phyloP scores from a whole-genome alignment of 345 rosid genomes.

The Trapa incisa region DNA sequence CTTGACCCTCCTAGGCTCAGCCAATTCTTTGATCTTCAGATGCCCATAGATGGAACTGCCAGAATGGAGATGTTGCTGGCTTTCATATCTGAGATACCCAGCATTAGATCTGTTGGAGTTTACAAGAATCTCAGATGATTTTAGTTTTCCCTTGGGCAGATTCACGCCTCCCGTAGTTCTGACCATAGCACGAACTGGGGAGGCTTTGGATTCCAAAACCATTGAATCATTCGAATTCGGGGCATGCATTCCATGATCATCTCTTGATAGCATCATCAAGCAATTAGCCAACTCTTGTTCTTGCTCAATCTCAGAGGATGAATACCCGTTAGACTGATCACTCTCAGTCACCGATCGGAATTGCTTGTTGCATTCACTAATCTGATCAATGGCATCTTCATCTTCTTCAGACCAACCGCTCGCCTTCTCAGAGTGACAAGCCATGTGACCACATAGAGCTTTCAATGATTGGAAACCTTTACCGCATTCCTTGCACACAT shows the following conservation, averaged over 20 bases:
- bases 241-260: constrained; percentile 17
- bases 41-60: no score
- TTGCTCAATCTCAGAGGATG: constrained; percentile 42
- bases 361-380: constrained; percentile 31
- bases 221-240: constrained; percentile 11
- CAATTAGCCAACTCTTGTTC: constrained; percentile 53
- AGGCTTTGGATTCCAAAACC: constrained; percentile 27
- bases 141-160: background rate
- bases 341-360: constrained; percentile 1
- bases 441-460: constrained; percentile 33
- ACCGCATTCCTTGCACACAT: constrained; percentile 37
- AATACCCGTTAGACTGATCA: constrained; percentile 12
- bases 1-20: background rate
- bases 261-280: constrained; percentile 60
- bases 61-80: no score
- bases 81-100: background rate
- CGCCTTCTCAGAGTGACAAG: constrained; percentile 22
- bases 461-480: constrained; percentile 30
- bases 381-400: constrained; percentile 14
- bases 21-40: background rate
- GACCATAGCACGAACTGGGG: constrained; percentile 16
- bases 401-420: constrained; percentile 11
- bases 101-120: background rate
- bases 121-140: background rate
- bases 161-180: constrained; percentile 1